phyloP scores from a whole-genome alignment of 2,329 filamentous ascomycete species.

The Apiospora phragmitis region DNA sequence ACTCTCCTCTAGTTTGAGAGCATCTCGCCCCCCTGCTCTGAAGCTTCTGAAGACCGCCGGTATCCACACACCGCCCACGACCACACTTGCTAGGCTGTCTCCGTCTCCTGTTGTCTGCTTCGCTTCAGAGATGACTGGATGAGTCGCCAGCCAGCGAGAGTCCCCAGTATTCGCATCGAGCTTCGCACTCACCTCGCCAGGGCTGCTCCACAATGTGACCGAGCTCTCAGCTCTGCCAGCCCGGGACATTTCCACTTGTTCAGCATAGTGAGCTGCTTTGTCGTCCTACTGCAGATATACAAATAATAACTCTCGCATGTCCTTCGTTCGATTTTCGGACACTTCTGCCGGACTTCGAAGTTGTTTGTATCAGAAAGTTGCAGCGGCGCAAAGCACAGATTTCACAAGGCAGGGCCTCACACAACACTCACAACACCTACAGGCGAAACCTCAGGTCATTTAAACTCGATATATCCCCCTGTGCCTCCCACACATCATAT shows the following conservation, averaged over 20 bases:
- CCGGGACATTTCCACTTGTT: conserved; percentile 5
- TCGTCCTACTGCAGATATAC: conserved; percentile 9
- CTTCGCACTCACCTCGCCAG: neutral
- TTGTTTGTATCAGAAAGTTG: neutral
- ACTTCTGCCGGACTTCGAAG: neutral
- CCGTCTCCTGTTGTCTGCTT: neutral
- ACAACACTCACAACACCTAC: neutral
- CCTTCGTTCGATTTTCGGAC: conserved; percentile 3
- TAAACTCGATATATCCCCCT: neutral
- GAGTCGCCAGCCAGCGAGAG: neutral
- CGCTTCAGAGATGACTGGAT: neutral
- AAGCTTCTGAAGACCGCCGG: neutral
- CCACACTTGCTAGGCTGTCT: neutral
- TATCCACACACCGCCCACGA: conserved; percentile 1
- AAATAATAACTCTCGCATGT: conserved; percentile 1
- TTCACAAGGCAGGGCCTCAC: neutral
- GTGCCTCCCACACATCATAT: neutral
- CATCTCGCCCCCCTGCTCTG: neutral
- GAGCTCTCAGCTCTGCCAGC: neutral
- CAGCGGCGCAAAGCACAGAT: neutral
- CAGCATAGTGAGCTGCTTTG: conserved; percentile 6
- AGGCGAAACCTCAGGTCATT: neutral
- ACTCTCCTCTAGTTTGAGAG: neutral
- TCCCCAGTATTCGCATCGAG: neutral
- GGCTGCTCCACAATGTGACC: neutral